Evolutionary conservation across 2,329 filamentous ascomycete genomes (phyloP), one percentile per base, ranked within the genome.

Genomic region (Beauveria sp.): DNA sequence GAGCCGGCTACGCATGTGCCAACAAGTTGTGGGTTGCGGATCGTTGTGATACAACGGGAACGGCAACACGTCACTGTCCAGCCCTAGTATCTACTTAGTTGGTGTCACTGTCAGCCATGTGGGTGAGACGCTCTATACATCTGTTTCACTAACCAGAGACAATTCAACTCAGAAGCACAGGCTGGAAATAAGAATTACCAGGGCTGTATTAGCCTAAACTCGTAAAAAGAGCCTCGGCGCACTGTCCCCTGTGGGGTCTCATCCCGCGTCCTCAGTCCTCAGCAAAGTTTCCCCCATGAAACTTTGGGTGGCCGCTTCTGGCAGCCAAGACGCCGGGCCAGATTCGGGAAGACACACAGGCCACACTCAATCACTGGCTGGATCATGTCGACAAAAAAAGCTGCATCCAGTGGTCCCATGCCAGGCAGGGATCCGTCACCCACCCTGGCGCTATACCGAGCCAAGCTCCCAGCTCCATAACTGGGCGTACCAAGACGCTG

Each of bases 321-420:
- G 57, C n/a, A 43, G 46, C 47, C 47, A 52, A 45, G 24, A 59
- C 45, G 55, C 55, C 30, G 28, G 43, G 46, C 55, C 55, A 50
- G 45, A 51, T 45, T 52, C 14, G 57, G 24, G 2, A 38, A 40
- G 10, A 34, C 18, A 40, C 30, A 38, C 18, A 5, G 53, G 10
- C 3, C 18, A 22, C 26, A 58, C 43, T n/a, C 7, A n/a, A 4
- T 53, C n/a, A 30, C 7, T 38, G 30, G 22, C 28, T 10, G 5
- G 3, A 20, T 38, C 55, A 49, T 40, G 45, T 26, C 28, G 34
- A 46, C 24, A 56, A 47, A 56, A 38, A 43, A 47, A 56, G 43
- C 40, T 56, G 28, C 42, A 12, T 20, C 26, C 46, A 43, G 56
- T 43, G 30, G 52, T n/a, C 46, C 47, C 56, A 43, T 45, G 5